Evolutionary conservation across 768 basidiomycete species (phyloP).

Genomic region (Crucibulum laeve): DNA sequence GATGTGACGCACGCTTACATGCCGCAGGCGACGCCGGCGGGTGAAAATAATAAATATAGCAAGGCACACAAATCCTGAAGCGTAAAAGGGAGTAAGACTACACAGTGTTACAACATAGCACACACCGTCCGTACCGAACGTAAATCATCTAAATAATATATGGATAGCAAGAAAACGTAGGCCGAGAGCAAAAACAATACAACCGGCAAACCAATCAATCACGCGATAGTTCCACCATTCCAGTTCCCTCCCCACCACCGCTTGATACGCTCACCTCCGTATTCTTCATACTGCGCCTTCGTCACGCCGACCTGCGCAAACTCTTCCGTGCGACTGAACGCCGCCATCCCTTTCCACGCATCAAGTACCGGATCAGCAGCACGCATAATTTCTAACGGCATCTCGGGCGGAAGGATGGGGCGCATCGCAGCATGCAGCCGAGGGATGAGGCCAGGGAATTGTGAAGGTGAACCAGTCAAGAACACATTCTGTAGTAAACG

Average conservation of each 20-base stretch:
- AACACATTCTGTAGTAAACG: constrained; percentile 67
- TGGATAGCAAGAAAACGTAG: no score
- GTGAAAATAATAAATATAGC: no score
- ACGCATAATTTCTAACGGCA: constrained; percentile 57
- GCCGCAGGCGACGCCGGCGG: no score
- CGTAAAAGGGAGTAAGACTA: no score
- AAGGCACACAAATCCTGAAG: no score
- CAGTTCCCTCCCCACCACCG: constrained; percentile 94
- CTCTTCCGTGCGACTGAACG: constrained; percentile 54
- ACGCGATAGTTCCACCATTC: constrained; percentile 39
- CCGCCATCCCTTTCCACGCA: constrained; percentile 93
- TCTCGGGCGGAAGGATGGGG: constrained; percentile 81
- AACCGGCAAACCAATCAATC: no score
- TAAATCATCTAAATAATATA: no score
- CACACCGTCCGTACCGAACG: no score
- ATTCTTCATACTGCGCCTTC: constrained; percentile 83
- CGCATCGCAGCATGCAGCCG: constrained; percentile 73
- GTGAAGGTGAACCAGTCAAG: constrained; percentile 80
- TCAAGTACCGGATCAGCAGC: constrained; percentile 69
- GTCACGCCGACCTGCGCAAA: constrained; percentile 60
- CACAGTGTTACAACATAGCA: no score
- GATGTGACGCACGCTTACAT: no score
- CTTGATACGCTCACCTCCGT: constrained; percentile 82
- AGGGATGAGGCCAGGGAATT: constrained; percentile 61
- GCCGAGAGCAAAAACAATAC: no score